Evolutionary conservation across 345 rosid genomes (phyloP).

Genomic region (Fremontodendron californicum): DNA sequence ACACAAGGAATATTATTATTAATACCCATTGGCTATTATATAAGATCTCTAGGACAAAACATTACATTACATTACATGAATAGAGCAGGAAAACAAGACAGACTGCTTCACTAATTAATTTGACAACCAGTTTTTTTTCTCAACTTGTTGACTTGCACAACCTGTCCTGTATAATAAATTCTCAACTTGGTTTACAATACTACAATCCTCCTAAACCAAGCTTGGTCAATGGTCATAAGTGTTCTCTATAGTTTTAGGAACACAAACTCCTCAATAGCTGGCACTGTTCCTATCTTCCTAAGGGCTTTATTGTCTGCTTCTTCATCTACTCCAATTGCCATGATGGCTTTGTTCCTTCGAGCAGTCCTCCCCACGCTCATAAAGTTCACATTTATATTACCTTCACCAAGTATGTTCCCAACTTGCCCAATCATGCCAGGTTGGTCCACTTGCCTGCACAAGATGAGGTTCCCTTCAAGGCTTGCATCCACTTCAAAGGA

Average conservation of each 20-base stretch:
- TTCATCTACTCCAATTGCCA: slow-evolving; percentile 92
- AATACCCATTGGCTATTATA: too few relatives aligned
- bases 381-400: slow-evolving; percentile 72
- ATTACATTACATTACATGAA: too few relatives aligned
- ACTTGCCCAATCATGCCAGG: slow-evolving; percentile 86
- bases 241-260: slow-evolving; percentile 18
- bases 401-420: slow-evolving; percentile 67
- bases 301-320: too few relatives aligned
- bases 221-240: background rate
- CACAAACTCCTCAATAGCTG: too few relatives aligned
- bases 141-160: background rate
- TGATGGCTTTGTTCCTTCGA: slow-evolving; percentile 57
- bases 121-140: background rate
- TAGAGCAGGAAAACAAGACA: too few relatives aligned
- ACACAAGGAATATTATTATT: background rate
- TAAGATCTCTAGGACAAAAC: too few relatives aligned
- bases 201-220: background rate
- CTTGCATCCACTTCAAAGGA: slow-evolving; percentile 69
- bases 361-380: slow-evolving; percentile 82
- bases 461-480: slow-evolving; percentile 69
- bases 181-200: too few relatives aligned
- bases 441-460: slow-evolving; percentile 78
- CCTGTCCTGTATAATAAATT: too few relatives aligned
- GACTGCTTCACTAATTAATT: background rate
- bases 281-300: too few relatives aligned